These are phyloP conservation scores for Eimeria maxima DNA, from an alignment of 169 alveolate genomes.

Conservation along the genomic window DNA sequence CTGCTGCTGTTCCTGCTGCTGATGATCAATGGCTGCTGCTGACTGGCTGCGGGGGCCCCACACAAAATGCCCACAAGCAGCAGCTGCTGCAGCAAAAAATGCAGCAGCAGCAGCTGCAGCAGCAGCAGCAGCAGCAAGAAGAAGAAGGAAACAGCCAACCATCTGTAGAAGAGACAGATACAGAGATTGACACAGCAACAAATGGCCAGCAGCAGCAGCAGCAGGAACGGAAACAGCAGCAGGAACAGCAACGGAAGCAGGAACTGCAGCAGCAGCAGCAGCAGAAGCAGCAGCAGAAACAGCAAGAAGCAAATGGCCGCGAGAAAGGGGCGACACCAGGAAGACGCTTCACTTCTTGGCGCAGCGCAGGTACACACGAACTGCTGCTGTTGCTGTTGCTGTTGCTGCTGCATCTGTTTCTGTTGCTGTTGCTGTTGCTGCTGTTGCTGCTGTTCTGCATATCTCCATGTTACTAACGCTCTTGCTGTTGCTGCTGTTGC, in stretches of 20 bases:
- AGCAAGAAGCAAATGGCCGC: not conserved
- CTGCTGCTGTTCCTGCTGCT: conserved; percentile 21
- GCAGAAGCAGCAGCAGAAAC: not conserved
- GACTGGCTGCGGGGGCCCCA: conserved; percentile 34
- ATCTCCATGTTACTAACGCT: not conserved
- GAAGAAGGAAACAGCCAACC: not conserved
- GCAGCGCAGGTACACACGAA: not conserved
- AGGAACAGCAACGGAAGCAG: not conserved
- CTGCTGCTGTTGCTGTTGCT: conserved; percentile 28
- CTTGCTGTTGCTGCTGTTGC: not conserved
- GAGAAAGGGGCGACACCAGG: not conserved
- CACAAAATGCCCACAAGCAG: not conserved
- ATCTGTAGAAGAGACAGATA: not conserved
- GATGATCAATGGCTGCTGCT: conserved; percentile 35
- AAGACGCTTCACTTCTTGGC: not conserved
- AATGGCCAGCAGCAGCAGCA: conserved; percentile 3
- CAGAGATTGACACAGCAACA: not conserved
- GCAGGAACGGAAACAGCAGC: not conserved
- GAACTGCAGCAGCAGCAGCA: not conserved
- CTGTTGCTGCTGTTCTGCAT: not conserved
- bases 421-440: not conserved
- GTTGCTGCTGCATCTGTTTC: not conserved
- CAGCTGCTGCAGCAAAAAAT: not conserved
- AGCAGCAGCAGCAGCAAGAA: not conserved
- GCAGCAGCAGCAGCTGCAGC: not conserved